Evolutionary conservation across 2,329 filamentous ascomycete genomes (phyloP).

Genomic region (Fusarium mundagurra): DNA sequence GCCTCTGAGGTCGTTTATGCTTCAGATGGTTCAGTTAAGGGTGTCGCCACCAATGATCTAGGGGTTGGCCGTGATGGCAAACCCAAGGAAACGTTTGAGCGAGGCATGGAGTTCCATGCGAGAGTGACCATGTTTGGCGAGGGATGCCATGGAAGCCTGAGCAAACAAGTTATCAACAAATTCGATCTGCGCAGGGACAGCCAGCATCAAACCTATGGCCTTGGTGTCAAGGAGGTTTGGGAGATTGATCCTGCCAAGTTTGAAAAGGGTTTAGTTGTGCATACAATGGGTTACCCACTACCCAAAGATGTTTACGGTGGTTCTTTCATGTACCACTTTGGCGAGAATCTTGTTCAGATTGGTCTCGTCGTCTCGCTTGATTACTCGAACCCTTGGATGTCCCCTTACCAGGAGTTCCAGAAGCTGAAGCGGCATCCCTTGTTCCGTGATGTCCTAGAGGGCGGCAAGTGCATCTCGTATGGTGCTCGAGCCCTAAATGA

Average conservation of each 20-base stretch:
- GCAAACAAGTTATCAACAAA: slow-evolving; percentile 94
- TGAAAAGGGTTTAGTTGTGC: slow-evolving; percentile 82
- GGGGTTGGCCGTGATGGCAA: slow-evolving; percentile 84
- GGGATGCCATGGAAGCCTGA: slow-evolving; percentile 94
- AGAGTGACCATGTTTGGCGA: slow-evolving; percentile 91
- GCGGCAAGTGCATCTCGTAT: slow-evolving; percentile 97
- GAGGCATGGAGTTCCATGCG: slow-evolving; percentile 98
- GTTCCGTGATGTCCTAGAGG: slow-evolving; percentile 86
- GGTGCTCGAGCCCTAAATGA: slow-evolving; percentile 91
- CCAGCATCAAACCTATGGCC: slow-evolving; percentile 92
- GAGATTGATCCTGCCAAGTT: slow-evolving; percentile 95
- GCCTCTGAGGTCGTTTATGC: slow-evolving; percentile 92
- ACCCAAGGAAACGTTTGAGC: slow-evolving; percentile 90
- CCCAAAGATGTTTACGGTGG: slow-evolving; percentile 92
- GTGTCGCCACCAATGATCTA: slow-evolving; percentile 95
- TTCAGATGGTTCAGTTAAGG: slow-evolving; percentile 86
- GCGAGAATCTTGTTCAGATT: slow-evolving; percentile 92
- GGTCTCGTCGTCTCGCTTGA: slow-evolving; percentile 93
- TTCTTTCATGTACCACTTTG: slow-evolving; percentile 99
- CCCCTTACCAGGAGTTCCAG: slow-evolving; percentile 95
- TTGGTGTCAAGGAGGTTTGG: slow-evolving; percentile 98
- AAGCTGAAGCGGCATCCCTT: slow-evolving; percentile 98
- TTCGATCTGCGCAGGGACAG: slow-evolving; percentile 90
- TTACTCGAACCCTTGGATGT: slow-evolving; percentile 96
- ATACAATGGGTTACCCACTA: slow-evolving; percentile 93